Evolutionary conservation across 345 rosid genomes (phyloP).

Genomic region (Combretum micranthum): DNA sequence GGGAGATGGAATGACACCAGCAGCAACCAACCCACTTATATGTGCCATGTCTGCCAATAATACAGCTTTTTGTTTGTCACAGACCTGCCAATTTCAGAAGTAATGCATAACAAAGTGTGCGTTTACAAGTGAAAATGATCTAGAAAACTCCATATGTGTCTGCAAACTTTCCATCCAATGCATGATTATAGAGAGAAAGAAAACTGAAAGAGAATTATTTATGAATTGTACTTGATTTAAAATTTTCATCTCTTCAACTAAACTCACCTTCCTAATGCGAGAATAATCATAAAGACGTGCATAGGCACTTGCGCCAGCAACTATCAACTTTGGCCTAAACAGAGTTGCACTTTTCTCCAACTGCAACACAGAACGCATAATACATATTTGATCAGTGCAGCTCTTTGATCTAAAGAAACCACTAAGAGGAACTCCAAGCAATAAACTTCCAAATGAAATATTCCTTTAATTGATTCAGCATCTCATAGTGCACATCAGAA

Average conservation of each 20-base stretch:
- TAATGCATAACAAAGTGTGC: neutral
- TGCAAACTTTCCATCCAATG: too few species aligned
- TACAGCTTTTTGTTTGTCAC: slow-evolving; percentile 91
- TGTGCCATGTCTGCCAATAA: slow-evolving; percentile 96
- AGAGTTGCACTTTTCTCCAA: slow-evolving; percentile 76
- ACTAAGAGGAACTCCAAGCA: too few species aligned
- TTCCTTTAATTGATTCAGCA: too few species aligned
- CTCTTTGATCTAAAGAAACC: neutral
- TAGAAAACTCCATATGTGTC: too few species aligned
- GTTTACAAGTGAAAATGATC: too few species aligned
- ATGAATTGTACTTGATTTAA: neutral
- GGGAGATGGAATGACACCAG: slow-evolving; percentile 93
- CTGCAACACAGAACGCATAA: slow-evolving; percentile 31
- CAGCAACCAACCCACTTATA: slow-evolving; percentile 94
- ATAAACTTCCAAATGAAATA: too few species aligned
- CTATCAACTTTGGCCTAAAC: slow-evolving; percentile 90
- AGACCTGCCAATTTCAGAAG: slow-evolving; percentile 50
- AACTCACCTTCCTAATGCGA: slow-evolving; percentile 72
- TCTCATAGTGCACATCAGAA: too few species aligned
- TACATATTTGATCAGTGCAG: neutral
- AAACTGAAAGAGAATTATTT: neutral
- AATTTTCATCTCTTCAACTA: neutral
- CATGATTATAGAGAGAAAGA: neutral
- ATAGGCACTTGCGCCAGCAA: slow-evolving; percentile 98
- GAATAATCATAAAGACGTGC: slow-evolving; percentile 94